Percentiles rank a stretch among this genome's conserved stretches.
These are phyloP conservation scores for Zostera marina DNA, from an alignment of 116 monocot species.

Conservation along the genomic window DNA sequence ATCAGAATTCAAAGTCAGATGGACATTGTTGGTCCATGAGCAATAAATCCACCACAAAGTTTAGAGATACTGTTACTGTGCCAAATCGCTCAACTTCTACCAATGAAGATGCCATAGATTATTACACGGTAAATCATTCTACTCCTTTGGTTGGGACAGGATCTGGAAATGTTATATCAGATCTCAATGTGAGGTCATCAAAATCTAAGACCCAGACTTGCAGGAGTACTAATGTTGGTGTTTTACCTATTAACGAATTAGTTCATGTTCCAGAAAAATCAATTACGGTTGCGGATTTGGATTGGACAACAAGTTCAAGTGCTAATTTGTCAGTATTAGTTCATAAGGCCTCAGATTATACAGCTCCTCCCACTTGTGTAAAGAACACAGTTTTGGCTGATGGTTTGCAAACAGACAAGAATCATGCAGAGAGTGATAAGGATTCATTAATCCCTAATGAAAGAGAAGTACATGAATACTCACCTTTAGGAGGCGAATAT, in stretches of 20 bases:
- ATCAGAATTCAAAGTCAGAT: slow-evolving; percentile 3
- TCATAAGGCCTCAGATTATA: neutral
- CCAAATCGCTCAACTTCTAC: slow-evolving; percentile 1
- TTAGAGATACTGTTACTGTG: slow-evolving; percentile 2
- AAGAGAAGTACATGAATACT: neutral
- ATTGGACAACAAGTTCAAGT: neutral
- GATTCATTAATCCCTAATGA: slow-evolving; percentile 4
- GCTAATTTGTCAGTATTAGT: slow-evolving; percentile 1
- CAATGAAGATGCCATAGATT: slow-evolving; percentile 2
- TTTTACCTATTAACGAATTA: neutral
- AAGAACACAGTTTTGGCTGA: slow-evolving; percentile 7
- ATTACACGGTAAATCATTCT: neutral
- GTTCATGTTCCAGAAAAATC: neutral
- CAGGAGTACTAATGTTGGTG: slow-evolving; percentile 5
- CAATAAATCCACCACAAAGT: slow-evolving; percentile 3
- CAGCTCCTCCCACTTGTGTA: slow-evolving; percentile 3
- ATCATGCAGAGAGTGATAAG: neutral
- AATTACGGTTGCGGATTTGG: neutral
- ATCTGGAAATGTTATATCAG: slow-evolving; percentile 4
- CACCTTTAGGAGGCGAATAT: neutral
- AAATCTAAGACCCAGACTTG: slow-evolving; percentile 10
- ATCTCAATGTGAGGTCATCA: slow-evolving; percentile 4
- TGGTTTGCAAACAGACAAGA: slow-evolving; percentile 2
- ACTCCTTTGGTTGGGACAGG: slow-evolving; percentile 4
- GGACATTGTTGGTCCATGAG: slow-evolving; percentile 4